Conservation (phyloP, 306 rosid species). For the Rosa rugosa region DNA sequence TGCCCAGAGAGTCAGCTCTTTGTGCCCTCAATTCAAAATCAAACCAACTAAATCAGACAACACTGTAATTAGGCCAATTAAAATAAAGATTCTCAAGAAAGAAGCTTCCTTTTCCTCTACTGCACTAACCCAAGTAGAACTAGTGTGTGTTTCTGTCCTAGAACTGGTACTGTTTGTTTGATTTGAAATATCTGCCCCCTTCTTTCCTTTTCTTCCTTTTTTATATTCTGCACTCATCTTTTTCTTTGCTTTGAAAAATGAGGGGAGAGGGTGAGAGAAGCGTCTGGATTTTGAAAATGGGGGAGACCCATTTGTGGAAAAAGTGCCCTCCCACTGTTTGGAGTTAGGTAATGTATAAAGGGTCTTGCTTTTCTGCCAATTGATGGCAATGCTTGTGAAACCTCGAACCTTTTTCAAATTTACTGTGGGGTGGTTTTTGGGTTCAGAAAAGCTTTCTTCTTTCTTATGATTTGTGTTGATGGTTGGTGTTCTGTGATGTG, state of each 20-base stretch:
- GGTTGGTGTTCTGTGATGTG: conserved; percentile 13
- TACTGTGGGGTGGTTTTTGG: not conserved
- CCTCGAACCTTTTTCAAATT: not conserved
- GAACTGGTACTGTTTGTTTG: conserved; percentile 17
- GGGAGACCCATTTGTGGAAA: conserved; percentile 35
- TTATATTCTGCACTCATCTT: conserved; percentile 40
- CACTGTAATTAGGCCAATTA: conserved; percentile 1
- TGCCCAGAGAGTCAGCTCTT: conserved; percentile 47
- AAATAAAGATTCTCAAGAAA: conserved; percentile 30
- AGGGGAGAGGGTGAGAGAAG: conserved; percentile 18
- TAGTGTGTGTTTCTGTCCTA: not conserved
- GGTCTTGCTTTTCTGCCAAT: conserved; percentile 29
- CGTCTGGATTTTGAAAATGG: conserved; percentile 35
- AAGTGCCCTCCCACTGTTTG: conserved; percentile 17
- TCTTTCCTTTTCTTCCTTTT: conserved; percentile 22
- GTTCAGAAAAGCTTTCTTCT: conserved; percentile 20
- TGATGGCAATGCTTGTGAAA: conserved; percentile 17
- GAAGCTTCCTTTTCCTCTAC: conserved; percentile 48
- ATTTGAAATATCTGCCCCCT: conserved; percentile 38
- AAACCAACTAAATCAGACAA: not conserved
- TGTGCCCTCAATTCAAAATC: conserved; percentile 16
- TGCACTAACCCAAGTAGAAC: conserved; percentile 8
- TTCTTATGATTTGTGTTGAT: conserved; percentile 21
- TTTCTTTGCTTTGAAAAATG: conserved; percentile 30
- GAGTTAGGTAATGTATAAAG: conserved; percentile 32